Evolutionary conservation across 2,329 filamentous ascomycete species (phyloP).

Genomic region (Sordariomycetes sp.): DNA sequence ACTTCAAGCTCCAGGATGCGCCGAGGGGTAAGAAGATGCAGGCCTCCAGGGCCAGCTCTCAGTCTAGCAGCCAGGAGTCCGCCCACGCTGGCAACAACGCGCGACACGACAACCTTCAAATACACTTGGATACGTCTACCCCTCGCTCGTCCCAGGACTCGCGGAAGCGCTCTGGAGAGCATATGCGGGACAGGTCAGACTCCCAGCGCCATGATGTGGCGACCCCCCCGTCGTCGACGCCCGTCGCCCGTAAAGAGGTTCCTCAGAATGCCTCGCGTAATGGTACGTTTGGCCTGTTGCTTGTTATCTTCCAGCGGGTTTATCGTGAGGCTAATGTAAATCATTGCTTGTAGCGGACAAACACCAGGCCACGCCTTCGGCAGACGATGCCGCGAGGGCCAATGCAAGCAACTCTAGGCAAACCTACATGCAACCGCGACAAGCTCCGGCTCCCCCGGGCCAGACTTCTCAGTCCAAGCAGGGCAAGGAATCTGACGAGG

Average conservation of each 20-base stretch:
- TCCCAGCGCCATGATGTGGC: not conserved
- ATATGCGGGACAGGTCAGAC: conserved; percentile 1
- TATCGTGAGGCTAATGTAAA: not conserved
- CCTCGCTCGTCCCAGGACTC: conserved; percentile 4
- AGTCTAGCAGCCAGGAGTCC: conserved; percentile 16
- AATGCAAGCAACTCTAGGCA: conserved; percentile 5
- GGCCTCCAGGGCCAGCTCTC: conserved; percentile 28
- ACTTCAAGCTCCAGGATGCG: conserved; percentile 71
- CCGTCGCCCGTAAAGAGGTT: conserved; percentile 54
- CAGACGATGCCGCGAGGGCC: conserved; percentile 4
- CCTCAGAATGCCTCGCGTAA: conserved; percentile 24
- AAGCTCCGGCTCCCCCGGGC: conserved; percentile 37
- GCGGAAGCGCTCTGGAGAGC: conserved; percentile 3
- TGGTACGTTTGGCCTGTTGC: conserved; percentile 20
- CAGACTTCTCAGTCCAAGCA: not conserved
- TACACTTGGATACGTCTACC: not conserved
- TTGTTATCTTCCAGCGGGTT: not conserved
- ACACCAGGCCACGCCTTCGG: not conserved
- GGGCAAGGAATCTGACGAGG: not conserved
- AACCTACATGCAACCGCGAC: conserved; percentile 42
- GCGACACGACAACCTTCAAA: not conserved
- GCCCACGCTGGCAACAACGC: conserved; percentile 9
- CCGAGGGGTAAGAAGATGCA: conserved; percentile 47
- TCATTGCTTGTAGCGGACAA: not conserved
- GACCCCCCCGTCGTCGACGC: conserved; percentile 18